These are phyloP conservation scores for Aspergillus proliferans DNA, from an alignment of 2,329 filamentous ascomycete species.

Conservation along the genomic window DNA sequence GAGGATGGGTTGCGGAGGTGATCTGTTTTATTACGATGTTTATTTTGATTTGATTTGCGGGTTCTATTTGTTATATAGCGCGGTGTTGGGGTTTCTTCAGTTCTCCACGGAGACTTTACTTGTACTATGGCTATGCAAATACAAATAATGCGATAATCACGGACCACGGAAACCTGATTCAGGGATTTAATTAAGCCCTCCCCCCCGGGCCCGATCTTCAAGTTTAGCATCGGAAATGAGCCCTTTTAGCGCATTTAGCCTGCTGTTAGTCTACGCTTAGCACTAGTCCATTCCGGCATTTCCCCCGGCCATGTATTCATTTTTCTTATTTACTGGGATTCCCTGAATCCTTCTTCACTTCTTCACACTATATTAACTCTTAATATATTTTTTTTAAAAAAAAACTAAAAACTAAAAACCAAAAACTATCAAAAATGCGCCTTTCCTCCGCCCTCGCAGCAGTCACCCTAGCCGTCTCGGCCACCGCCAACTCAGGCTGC, in stretches of 20 bases:
- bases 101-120: no score
- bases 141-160: no score
- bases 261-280: no score
- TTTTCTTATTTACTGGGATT: no score
- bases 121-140: no score
- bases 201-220: no score
- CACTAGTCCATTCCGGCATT: no score
- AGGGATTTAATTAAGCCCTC: no score
- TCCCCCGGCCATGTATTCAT: no score
- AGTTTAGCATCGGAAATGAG: no score
- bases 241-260: no score
- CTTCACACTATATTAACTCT: background rate
- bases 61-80: background rate
- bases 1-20: slow-evolving; percentile 9
- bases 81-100: background rate
- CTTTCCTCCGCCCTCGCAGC: slow-evolving; percentile 4
- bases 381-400: background rate
- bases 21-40: background rate
- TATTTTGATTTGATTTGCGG: background rate
- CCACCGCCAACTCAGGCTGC: slow-evolving; percentile 11
- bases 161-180: no score
- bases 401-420: background rate
- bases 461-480: slow-evolving; percentile 5
- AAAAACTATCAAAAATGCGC: slow-evolving; percentile 10
- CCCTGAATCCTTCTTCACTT: background rate